A percentile compares a stretch with the other conserved stretches of the same genome.
Evolutionary conservation across 2,329 filamentous ascomycete species (phyloP).

Genomic region (Colletotrichum lupini): DNA sequence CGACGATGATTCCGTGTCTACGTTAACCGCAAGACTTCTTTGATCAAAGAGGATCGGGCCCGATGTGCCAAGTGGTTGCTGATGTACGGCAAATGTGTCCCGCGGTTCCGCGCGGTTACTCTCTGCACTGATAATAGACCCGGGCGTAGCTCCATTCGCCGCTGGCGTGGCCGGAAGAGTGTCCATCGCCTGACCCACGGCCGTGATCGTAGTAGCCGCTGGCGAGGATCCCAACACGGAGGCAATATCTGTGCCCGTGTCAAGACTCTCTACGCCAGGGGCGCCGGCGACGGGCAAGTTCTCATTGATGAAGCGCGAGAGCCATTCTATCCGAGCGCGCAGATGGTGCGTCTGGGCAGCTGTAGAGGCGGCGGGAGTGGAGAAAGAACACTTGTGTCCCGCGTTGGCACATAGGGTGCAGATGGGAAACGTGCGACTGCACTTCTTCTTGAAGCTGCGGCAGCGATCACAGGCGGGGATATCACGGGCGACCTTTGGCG

Average conservation of each 20-base stretch:
- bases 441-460: conserved; percentile 58
- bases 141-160: conserved; percentile 24
- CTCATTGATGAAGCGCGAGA: conserved; percentile 50
- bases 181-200: conserved; percentile 4
- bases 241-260: conserved; percentile 48
- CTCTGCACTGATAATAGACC: conserved; percentile 13
- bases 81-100: conserved; percentile 1
- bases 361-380: conserved; percentile 42
- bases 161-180: conserved; percentile 14
- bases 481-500: conserved; percentile 40
- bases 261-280: conserved; percentile 46
- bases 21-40: conserved; percentile 17
- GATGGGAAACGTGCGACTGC: conserved; percentile 52
- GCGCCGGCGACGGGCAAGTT: conserved; percentile 40
- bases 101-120: conserved; percentile 19
- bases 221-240: conserved; percentile 28
- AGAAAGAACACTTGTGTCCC: conserved; percentile 52
- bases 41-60: conserved; percentile 11
- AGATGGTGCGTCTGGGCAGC: conserved; percentile 50
- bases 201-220: neutral
- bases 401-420: conserved; percentile 53
- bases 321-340: conserved; percentile 53
- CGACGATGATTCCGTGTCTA: conserved; percentile 19
- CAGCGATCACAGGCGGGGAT: conserved; percentile 54
- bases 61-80: conserved; percentile 1